Evolutionary conservation across 1,284 basidiomycete species (phyloP).

Genomic region (Lignosus rhinocerotis): DNA sequence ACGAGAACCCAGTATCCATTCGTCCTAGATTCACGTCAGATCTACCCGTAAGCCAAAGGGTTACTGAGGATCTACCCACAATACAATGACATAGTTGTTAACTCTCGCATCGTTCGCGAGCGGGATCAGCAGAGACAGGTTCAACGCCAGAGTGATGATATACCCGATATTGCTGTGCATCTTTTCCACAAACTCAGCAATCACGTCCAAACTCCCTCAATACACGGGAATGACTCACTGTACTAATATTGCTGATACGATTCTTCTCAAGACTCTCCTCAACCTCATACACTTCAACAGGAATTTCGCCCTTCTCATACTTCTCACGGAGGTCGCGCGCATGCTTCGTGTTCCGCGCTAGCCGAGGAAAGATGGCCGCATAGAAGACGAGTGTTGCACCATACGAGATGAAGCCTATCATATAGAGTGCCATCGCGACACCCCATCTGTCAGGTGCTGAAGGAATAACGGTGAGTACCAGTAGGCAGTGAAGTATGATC

Average conservation of each 20-base stretch:
- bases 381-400: conserved; percentile 82
- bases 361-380: conserved; percentile 78
- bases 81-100: conserved; percentile 67
- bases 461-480: background rate
- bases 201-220: too few species aligned
- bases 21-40: conserved; percentile 41
- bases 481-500: background rate
- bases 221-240: conserved; percentile 46
- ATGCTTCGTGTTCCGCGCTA: conserved; percentile 78
- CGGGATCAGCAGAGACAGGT: conserved; percentile 75
- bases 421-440: conserved; percentile 76
- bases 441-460: conserved; percentile 71
- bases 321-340: conserved; percentile 59
- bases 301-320: conserved; percentile 59
- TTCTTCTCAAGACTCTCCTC: conserved; percentile 86
- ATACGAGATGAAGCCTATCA: conserved; percentile 78
- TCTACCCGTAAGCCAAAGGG: background rate
- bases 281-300: conserved; percentile 63
- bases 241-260: conserved; percentile 82
- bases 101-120: conserved; percentile 64
- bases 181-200: conserved; percentile 35
- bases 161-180: conserved; percentile 79
- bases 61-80: conserved; percentile 42
- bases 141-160: conserved; percentile 63
- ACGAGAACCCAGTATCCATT: conserved; percentile 75